Evolutionary conservation across 2,329 filamentous ascomycete species (phyloP), one percentile per base, ranked within the genome.

Genomic region (Karstenula rhodostoma): DNA sequence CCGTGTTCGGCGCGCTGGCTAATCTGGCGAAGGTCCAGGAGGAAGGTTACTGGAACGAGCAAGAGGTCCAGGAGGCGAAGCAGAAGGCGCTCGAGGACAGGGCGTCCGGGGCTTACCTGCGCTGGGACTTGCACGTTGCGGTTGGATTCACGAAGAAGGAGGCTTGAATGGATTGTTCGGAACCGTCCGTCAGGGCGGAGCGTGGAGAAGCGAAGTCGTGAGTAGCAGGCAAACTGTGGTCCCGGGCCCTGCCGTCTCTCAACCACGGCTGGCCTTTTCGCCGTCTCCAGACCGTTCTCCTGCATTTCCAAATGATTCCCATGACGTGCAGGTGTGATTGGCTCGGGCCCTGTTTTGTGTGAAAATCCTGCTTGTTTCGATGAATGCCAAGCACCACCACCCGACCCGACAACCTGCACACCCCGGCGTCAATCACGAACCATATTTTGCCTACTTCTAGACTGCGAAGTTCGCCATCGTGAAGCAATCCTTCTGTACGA

Each of bases 101-200:
- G 59, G 57, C 72, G 49, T 63, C 58, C 25, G 71, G 71, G 1
- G 69, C 69, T 19, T 75, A 75, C 63, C 47, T 71, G 60, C 65
- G 71, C 33, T 75, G 71, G 70, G 71, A 73, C 67, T 60, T 75
- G 40, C 65, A 73, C 61, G 63, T 73, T 61, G 60, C 61, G 5
- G 59, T 74, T 55, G 72, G 72, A 1, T 71, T 68, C 27, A 69
- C n/a, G n/a, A 48, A 40, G 51, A 32, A 15, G 19, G 44, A 23
- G 4, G 27, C 8, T 4, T 51, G 40, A 43, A 9, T 22, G n/a
- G n/a, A n/a, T n/a, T n/a, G n/a, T n/a, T n/a, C n/a, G n/a, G n/a
- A n/a, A 48, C 12, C 40, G 19, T 19, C 40, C 8, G 40, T 8
- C 40, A 43, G 40, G 40, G 2, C 42, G 19, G 19, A 44, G 9